Evolutionary conservation across 2,329 filamentous ascomycete genomes (phyloP), one percentile per base, ranked within the genome.

Genomic region (Fusarium pseudocircinatum): DNA sequence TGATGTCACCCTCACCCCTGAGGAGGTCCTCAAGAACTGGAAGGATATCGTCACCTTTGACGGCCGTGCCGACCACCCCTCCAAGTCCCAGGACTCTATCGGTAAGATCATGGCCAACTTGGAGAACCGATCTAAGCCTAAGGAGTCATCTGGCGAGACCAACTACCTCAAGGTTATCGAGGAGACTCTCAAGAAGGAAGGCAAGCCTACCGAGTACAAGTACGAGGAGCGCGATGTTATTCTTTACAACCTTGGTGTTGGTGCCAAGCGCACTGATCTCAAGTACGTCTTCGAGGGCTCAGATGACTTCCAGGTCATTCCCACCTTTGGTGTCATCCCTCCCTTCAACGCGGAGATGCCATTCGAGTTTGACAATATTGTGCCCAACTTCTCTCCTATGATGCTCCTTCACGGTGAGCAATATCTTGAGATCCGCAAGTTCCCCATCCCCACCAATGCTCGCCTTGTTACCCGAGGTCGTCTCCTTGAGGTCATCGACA

Each of bases 341-440:
- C 93, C 92, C 78, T 98, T 98, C 86, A 93, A 93, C 84, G 92
- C 94, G 69, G 88, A 93, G 75, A 86, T 91, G 69, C 94, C 96
- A 34, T 98, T 93, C 86, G 91, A 87, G 82, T 88, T 96, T 78
- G 90, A 91, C 79, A 90, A 95, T 64, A 89, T 99, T 70, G 93
- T 98, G 34, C 95, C 95, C 82, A 97, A 98, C 88, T 99, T 98
- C 87, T 94, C 91, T 42, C 96, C 95, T 70, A 98, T 97, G 94
- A 98, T 98, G 95, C 91, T 99, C 57, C 92, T 99, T 30, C 96
- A 99, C 85, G 96, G 96, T 81, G 96, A 99, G 87, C 96, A 99
- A 84, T 99, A 95, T 85, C 94, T 99, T 73, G 96, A 99, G 85
- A 89, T 99, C 79, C 91, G 92, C 81, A 94, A 96, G 83, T 97